A percentile compares a stretch with the other conserved stretches of the same genome.
These are phyloP conservation scores for Aspergillus caelatus DNA, from an alignment of 2,329 filamentous ascomycete genomes.

Conservation along the genomic window DNA sequence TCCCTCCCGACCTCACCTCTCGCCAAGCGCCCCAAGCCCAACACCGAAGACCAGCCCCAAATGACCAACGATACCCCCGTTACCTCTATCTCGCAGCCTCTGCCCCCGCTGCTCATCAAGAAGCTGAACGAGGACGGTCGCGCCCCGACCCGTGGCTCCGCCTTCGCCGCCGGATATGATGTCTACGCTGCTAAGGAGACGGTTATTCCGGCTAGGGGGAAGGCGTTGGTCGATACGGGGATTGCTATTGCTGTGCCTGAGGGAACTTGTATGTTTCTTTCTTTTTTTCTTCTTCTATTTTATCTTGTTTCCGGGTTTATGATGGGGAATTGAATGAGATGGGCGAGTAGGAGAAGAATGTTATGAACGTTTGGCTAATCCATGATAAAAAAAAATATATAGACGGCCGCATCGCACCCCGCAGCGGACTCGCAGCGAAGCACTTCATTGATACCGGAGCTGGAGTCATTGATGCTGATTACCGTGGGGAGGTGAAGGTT, in stretches of 20 bases:
- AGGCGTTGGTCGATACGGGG: conserved; percentile 86
- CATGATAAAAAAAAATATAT: background rate
- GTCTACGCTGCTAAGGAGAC: conserved; percentile 77
- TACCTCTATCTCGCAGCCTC: conserved; percentile 43
- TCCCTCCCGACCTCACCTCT: conserved; percentile 72
- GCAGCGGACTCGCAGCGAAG: conserved; percentile 88
- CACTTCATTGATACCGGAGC: conserved; percentile 96
- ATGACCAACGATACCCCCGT: conserved; percentile 29
- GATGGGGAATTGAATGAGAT: no score
- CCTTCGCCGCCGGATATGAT: conserved; percentile 91
- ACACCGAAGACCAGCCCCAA: conserved; percentile 26
- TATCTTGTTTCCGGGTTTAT: background rate
- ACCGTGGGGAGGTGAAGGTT: conserved; percentile 90
- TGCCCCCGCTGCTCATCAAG: conserved; percentile 78
- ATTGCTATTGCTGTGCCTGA: conserved; percentile 88
- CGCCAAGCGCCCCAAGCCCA: conserved; percentile 76
- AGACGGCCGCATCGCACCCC: conserved; percentile 89
- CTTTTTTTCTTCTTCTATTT: background rate
- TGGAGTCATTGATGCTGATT: conserved; percentile 97
- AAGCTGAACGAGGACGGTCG: conserved; percentile 79
- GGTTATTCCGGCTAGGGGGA: conserved; percentile 77
- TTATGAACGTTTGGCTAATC: background rate
- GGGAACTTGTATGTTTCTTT: conserved; percentile 72
- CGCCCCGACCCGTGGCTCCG: conserved; percentile 84
- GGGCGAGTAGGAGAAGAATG: background rate